Base-by-base conservation (phyloP, 257 asterid genomes). In the Datura wrightii region DNA sequence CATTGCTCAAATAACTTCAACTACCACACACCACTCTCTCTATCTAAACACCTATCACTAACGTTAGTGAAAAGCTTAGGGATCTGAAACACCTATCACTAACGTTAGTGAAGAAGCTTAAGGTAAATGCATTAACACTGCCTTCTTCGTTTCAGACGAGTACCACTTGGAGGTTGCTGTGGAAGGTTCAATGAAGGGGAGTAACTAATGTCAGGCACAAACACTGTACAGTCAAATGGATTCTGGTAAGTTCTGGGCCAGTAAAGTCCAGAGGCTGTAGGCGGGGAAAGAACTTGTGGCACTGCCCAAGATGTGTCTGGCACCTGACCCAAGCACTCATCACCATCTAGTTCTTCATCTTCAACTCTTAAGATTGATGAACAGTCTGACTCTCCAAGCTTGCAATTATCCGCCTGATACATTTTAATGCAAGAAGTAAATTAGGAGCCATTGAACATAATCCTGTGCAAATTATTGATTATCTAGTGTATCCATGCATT, bases 211-310 rank as follows among this genome's bases (percentile, higher is more conserved):
- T 96, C 99, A 11, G 99, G 98, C 85, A 96, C 99, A 42, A 87
- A 94, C 69, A 80, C 89, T 31, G 90, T 82, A 10, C 85, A 84
- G 66, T 92, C 91, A 1, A 86, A 66, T 1, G 52, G 83, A 85
- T 82, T 79, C 41, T 74, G 92, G 69, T 84, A 65, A 50, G 65
- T 85, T 80, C 88, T 90, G 15, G 94, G 91, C 94, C 99, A 96
- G 84, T 83, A 56, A 63, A 94, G 90, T 36, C 98, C 98, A 0
- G 98, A 94, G 83, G 98, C 92, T 34, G 98, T 96, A n/a, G 98
- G 98, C 0, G 98, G 97, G 65, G 97, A 93, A 13, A 90, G 93
- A 58, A 97, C 87, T 86, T 93, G 91, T 6, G 98, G 99, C 79
- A 92, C 98, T 8, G 98, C 89, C 93, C 97, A 92, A 36, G 86